Evolutionary conservation across 140 eudicot species (phyloP), one percentile per base, ranked within the genome.

Genomic region (Flaveria floridana): DNA sequence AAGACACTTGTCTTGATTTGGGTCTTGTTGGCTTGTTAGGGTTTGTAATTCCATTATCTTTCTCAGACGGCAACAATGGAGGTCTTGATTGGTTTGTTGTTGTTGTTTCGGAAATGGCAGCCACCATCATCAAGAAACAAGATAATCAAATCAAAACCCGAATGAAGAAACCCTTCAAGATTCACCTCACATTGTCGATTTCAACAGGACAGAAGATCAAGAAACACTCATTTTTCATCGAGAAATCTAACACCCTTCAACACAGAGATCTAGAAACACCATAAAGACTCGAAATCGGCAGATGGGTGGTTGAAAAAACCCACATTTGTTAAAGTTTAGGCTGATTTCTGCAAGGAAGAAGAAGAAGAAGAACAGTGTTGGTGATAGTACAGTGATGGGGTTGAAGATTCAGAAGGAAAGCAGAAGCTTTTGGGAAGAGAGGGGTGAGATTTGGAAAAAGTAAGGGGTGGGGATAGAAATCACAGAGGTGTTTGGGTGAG

Each of bases 1-100:
- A 89, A 53, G 89, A 77, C 39, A 92, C 91, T 57, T 84, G 87
- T 72, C 89, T 82, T 37, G 91, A 84, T 92, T 85, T 92, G 75
- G 95, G 89, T 73, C 86, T 89, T 48, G 73, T 86, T 4, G 80
- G 63, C 74, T 80, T 84, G 64, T 42, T 76, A 23, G 74, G 65
- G 63, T 53, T 72, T 46, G 69, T 82, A 76, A 86, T 79, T 80
- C 85, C 86, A 69, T 81, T 90, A 75, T 84, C 91, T 23, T 82
- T 74, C 7, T 78, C 82, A 18, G 95, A 85, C 1, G 95, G 92
- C 65, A 86, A 78, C 84, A 89, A 84, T 75, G 96, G 93, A 8
- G 96, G 89, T 61, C 96, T 86, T 58, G 77, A 76, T 62, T 81
- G 57, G 76, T 75, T 44, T 2, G 50, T 44, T 44, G 50, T 7